A percentile compares a stretch with the other conserved stretches of the same genome.
Conservation (phyloP, 805 yeast genomes). For the Candida hispaniensis region DNA sequence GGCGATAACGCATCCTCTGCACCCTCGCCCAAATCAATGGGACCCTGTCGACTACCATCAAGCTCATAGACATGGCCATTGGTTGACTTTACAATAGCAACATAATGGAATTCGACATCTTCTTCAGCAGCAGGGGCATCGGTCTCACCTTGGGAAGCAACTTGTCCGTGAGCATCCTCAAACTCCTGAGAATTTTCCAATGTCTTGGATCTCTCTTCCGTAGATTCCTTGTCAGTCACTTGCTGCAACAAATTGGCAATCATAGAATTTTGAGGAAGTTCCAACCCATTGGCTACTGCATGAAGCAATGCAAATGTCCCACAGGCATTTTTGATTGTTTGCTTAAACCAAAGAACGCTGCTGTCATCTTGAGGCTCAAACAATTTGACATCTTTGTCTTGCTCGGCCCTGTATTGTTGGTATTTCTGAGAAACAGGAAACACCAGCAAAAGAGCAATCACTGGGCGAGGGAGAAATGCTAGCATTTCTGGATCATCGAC, state of each 20-base stretch:
- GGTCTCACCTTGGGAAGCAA: conserved; percentile 32
- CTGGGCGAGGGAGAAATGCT: conserved; percentile 73
- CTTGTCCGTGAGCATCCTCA: conserved; percentile 33
- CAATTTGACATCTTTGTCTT: conserved; percentile 32
- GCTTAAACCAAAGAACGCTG: conserved; percentile 64
- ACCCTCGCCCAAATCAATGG: conserved; percentile 45
- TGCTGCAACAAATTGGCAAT: conserved; percentile 26
- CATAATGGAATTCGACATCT: conserved; percentile 58
- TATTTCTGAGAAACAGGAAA: conserved; percentile 66
- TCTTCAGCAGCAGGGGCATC: conserved; percentile 35
- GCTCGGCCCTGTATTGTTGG: conserved; percentile 39
- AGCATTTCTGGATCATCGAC: conserved; percentile 74
- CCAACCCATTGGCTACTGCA: conserved; percentile 34
- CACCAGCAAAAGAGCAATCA: conserved; percentile 60
- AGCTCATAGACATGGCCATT: conserved; percentile 63
- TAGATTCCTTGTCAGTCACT: conserved; percentile 22
- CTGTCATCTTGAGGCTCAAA: conserved; percentile 23
- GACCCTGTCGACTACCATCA: conserved; percentile 80
- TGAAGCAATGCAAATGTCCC: conserved; percentile 86
- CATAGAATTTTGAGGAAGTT: conserved; percentile 25
- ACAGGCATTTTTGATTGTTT: conserved; percentile 79
- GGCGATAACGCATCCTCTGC: conserved; percentile 40
- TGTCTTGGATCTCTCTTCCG: conserved; percentile 33
- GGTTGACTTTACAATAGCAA: conserved; percentile 51
- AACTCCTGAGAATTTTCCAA: conserved; percentile 35